Evolutionary conservation across 2,329 filamentous ascomycete species (phyloP).

Genomic region (Endothia cerciana): DNA sequence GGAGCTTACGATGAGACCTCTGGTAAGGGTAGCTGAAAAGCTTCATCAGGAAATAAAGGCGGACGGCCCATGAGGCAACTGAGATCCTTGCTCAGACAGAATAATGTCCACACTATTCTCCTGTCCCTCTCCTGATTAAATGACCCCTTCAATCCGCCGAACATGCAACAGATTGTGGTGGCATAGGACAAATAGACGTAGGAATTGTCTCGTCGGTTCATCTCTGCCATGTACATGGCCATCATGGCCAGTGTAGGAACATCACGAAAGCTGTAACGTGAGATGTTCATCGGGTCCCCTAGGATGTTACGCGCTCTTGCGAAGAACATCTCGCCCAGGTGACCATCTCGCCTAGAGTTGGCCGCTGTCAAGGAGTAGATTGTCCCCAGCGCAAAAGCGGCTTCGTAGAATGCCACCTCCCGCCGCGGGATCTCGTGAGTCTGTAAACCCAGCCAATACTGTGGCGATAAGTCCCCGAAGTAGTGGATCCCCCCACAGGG

Average conservation of each 20-base stretch:
- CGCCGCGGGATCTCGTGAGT: constrained; percentile 31
- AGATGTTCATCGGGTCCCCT: constrained; percentile 52
- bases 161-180: constrained; percentile 52
- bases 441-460: constrained; percentile 26
- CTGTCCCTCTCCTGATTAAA: constrained; percentile 48
- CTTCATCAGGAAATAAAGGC: constrained; percentile 50
- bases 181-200: constrained; percentile 52
- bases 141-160: constrained; percentile 51
- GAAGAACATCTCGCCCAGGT: constrained; percentile 49
- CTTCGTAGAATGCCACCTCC: constrained; percentile 50
- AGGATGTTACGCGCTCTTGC: constrained; percentile 48
- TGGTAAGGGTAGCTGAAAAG: constrained; percentile 49
- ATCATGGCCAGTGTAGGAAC: constrained; percentile 51
- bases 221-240: constrained; percentile 54
- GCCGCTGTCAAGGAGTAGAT: constrained; percentile 38
- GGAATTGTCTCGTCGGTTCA: constrained; percentile 52
- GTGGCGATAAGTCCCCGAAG: constrained; percentile 38
- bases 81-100: constrained; percentile 52
- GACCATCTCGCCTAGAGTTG: constrained; percentile 37
- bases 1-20: constrained; percentile 45
- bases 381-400: constrained; percentile 47
- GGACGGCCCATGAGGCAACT: constrained; percentile 55
- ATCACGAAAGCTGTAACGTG: constrained; percentile 46
- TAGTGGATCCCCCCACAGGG: constrained; percentile 56
- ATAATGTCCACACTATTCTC: constrained; percentile 56